phyloP scores from a whole-genome alignment of 106 monocot genomes.

The Posidonia australis region DNA sequence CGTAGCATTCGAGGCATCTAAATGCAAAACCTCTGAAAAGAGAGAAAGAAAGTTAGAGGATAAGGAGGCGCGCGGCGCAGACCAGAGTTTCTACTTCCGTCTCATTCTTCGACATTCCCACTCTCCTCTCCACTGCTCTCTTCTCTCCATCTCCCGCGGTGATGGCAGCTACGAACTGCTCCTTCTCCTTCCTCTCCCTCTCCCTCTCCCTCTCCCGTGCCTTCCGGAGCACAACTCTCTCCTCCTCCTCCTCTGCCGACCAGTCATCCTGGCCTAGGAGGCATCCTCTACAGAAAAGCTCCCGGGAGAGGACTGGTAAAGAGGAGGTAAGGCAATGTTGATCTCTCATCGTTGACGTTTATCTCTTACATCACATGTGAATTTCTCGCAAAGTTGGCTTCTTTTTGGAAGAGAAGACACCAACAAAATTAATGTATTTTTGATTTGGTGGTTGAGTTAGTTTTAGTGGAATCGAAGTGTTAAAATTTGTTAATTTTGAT shows the following conservation, averaged over 20 bases:
- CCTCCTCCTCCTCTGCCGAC: conserved; percentile 2
- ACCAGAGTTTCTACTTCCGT: too few relatives aligned
- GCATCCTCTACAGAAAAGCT: conserved; percentile 1
- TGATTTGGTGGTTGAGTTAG: too few relatives aligned
- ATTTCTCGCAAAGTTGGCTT: neutral
- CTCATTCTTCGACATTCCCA: too few relatives aligned
- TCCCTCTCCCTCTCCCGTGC: conserved; percentile 1
- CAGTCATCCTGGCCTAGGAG: neutral
- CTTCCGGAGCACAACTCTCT: neutral
- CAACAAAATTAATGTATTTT: too few relatives aligned
- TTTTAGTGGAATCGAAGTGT: too few relatives aligned
- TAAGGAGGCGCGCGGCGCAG: too few relatives aligned
- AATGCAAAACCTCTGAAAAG: too few relatives aligned
- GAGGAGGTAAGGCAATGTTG: neutral
- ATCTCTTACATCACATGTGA: neutral
- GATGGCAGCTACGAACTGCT: conserved; percentile 14
- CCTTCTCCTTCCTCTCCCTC: conserved; percentile 10
- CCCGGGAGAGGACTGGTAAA: neutral
- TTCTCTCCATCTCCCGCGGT: too few relatives aligned
- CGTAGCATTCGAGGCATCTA: too few relatives aligned
- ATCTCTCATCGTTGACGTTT: neutral
- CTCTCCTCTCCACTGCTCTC: too few relatives aligned
- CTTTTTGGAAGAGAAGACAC: neutral
- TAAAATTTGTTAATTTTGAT: too few relatives aligned
- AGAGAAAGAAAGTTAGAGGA: too few relatives aligned